phyloP scores from a whole-genome alignment of 345 rosid genomes.

The Eucalyptus polyanthemos region DNA sequence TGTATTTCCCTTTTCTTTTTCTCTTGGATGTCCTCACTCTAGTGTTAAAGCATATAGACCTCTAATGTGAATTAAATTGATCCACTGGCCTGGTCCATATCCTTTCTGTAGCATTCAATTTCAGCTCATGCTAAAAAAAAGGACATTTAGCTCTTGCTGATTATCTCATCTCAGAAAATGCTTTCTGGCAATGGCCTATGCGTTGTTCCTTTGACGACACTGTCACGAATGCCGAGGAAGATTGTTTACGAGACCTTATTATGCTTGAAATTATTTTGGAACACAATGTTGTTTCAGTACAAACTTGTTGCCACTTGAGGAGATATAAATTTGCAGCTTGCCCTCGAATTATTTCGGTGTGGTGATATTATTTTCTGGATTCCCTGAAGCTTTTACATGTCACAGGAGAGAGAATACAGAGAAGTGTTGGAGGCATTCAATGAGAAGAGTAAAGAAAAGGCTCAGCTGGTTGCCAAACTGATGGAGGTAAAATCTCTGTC shows the following conservation, averaged over 20 bases:
- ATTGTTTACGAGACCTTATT: not conserved
- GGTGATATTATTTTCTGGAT: not conserved
- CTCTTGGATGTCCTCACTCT: not conserved
- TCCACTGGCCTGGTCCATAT: not conserved
- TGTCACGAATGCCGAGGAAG: not conserved
- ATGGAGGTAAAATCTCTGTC: slow-evolving; percentile 47
- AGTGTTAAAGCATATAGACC: not conserved
- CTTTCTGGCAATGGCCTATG: not conserved
- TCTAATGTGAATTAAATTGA: not conserved
- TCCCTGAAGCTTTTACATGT: not conserved
- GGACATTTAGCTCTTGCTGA: not conserved
- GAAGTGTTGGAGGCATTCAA: slow-evolving; percentile 83
- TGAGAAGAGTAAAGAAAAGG: slow-evolving; percentile 80
- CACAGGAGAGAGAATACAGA: slow-evolving; percentile 87
- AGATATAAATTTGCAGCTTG: not conserved
- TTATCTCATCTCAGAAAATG: not conserved
- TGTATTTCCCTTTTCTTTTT: not conserved
- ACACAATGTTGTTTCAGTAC: not conserved
- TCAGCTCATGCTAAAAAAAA: not conserved
- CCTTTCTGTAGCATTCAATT: not conserved
- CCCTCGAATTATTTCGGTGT: not conserved
- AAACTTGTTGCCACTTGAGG: not conserved
- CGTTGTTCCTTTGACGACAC: not conserved
- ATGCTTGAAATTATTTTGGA: not conserved
- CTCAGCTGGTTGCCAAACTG: slow-evolving; percentile 54